Evolutionary conservation across 768 basidiomycete genomes (phyloP).

Genomic region (Rickenella mellea): DNA sequence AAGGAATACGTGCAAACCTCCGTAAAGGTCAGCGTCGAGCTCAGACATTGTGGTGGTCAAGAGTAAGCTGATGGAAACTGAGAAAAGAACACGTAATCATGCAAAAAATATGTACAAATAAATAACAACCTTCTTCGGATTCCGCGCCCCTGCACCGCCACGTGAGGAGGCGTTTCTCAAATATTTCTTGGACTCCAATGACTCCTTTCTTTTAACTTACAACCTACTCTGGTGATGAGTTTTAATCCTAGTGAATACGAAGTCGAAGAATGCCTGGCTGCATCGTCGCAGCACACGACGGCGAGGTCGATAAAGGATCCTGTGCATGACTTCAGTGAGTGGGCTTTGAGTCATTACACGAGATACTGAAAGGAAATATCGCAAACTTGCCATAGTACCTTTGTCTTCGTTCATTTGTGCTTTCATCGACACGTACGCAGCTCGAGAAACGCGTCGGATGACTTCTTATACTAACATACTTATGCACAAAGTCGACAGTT

Average conservation of each 20-base stretch:
- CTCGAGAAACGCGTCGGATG: not conserved
- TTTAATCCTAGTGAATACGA: too few species aligned
- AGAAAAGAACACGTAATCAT: too few species aligned
- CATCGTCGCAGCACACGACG: too few species aligned
- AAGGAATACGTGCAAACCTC: constrained; percentile 40
- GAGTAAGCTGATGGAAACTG: too few species aligned
- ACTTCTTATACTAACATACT: not conserved
- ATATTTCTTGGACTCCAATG: too few species aligned
- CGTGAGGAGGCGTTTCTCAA: too few species aligned
- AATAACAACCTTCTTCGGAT: too few species aligned
- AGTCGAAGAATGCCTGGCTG: too few species aligned
- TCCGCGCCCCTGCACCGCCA: too few species aligned
- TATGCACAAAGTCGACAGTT: constrained; percentile 48
- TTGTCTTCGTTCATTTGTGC: constrained; percentile 29
- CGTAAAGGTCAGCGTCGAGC: constrained; percentile 85
- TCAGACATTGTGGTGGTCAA: constrained; percentile 41
- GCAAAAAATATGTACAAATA: too few species aligned
- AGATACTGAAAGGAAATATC: not conserved
- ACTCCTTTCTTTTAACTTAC: too few species aligned
- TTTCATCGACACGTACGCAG: constrained; percentile 59
- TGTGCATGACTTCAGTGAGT: constrained; percentile 33
- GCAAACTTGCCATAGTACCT: constrained; percentile 12
- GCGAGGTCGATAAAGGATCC: constrained; percentile 23
- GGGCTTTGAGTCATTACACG: not conserved
- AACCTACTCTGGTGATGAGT: too few species aligned